Evolutionary conservation across 2,329 filamentous ascomycete species (phyloP), one percentile per base, ranked within the genome.

Genomic region (Thielaviopsis musarum): DNA sequence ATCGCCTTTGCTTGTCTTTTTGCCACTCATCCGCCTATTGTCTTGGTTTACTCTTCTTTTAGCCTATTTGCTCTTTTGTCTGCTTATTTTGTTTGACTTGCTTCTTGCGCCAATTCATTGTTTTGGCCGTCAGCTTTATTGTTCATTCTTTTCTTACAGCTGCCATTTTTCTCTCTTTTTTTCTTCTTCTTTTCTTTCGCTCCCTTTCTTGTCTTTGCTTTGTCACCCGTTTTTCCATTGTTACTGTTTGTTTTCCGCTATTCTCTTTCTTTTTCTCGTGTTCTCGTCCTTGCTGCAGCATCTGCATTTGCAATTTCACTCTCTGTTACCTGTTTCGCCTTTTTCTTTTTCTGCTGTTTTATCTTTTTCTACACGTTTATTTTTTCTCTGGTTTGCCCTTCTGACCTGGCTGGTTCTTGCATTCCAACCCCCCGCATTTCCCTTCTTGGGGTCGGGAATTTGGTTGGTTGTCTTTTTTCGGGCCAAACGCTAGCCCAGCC

Each of bases 181-280:
- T 13, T 45, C 38, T 45, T 45, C 2, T n/a, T 2, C 15, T 45
- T 7, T 7, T 13, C 2, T n/a, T 45, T 45, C 17, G 2, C 6
- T n/a, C 6, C 54, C 61, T 54, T 52, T 62, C 62, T 57, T 59
- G 62, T 26, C 61, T 62, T 61, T 55, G 54, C 48, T n/a, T 5
- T n/a, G n/a, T n/a, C 10, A 3, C 10, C 34, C 34, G 10, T 6
- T 41, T 13, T 41, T 41, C 34, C 26, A 6, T 12, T 34, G 30
- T 34, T 12, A 12, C 30, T 34, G 10, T 45, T 13, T 45, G n/a
- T 45, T n/a, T 15, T 45, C 4, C 38, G 7, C 15, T 45, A 2
- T 45, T 41, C 10, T 45, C 38, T 45, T n/a, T 45, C 17, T 17
- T 45, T 45, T 45, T n/a, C 38, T 45, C 38, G 38, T 45, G 38